These are phyloP conservation scores for Pseudonitzschia multiseries DNA, from an alignment of 108 stramenopile species.

Conservation along the genomic window DNA sequence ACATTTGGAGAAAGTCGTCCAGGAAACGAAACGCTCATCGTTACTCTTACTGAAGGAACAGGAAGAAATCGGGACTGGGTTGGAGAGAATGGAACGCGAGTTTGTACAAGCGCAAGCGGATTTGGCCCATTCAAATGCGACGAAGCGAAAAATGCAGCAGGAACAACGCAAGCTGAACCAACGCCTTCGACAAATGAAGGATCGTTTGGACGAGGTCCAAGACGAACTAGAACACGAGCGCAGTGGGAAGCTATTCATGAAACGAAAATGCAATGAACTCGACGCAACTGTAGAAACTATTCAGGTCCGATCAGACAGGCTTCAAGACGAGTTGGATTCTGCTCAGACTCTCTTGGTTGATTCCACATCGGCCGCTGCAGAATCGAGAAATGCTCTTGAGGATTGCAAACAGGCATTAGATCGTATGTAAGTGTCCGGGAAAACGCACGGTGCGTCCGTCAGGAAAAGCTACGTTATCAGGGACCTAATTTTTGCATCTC, in stretches of 20 bases:
- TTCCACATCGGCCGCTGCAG: conserved; percentile 9
- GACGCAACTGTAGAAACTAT: background rate
- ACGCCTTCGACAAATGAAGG: background rate
- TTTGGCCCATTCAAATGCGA: conserved; percentile 5
- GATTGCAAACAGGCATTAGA: background rate
- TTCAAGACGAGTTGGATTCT: conserved; percentile 12
- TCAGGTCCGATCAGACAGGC: background rate
- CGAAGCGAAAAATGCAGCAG: conserved; percentile 14
- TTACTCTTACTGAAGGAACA: conserved; percentile 5
- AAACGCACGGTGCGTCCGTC: background rate
- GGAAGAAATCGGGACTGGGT: background rate
- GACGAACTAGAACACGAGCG: conserved; percentile 5
- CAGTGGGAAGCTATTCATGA: background rate
- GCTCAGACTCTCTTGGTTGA: conserved; percentile 5
- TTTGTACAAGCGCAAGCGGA: conserved; percentile 17
- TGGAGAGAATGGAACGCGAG: conserved; percentile 11
- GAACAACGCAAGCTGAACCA: conserved; percentile 7
- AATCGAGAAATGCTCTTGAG: background rate
- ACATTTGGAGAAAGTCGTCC: conserved; percentile 4
- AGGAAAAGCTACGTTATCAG: background rate
- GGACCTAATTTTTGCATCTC: background rate
- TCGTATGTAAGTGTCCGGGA: conserved; percentile 6
- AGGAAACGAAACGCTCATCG: conserved; percentile 20
- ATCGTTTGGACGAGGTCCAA: background rate
- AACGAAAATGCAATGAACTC: conserved; percentile 2